A percentile compares a stretch with the other conserved stretches of the same genome.
These are phyloP conservation scores for Rhexocercosporidium sp. DNA, from an alignment of 2,329 filamentous ascomycete species.

Conservation along the genomic window DNA sequence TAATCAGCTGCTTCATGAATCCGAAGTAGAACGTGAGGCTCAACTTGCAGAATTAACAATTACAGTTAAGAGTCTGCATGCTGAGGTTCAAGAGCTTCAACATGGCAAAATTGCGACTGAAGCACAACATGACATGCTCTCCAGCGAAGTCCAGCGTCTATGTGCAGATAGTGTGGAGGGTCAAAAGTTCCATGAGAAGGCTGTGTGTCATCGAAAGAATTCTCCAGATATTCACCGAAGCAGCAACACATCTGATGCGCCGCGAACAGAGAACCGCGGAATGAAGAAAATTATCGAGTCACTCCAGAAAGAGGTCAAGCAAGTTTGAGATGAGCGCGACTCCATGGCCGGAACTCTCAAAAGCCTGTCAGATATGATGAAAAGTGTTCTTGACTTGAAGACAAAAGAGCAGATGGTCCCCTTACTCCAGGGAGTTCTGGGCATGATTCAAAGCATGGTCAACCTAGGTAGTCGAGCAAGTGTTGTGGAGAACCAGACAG, in stretches of 20 bases:
- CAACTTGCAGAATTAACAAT: not conserved
- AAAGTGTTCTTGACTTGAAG: constrained; percentile 4
- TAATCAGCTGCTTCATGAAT: constrained; percentile 5
- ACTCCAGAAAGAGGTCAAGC: not conserved
- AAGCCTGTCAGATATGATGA: constrained; percentile 12
- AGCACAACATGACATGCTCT: not conserved
- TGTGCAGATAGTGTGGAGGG: not conserved
- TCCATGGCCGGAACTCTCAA: constrained; percentile 8
- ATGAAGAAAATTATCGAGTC: not conserved
- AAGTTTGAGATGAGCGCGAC: not conserved
- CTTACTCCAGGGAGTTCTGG: constrained; percentile 5
- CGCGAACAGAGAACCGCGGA: not conserved
- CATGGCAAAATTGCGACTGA: not conserved
- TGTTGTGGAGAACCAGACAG: not conserved
- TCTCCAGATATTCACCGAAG: not conserved
- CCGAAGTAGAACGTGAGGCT: not conserved
- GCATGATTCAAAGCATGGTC: constrained; percentile 6
- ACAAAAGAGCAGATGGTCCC: not conserved
- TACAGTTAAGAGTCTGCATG: not conserved
- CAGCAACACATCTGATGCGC: not conserved
- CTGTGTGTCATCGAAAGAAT: not conserved
- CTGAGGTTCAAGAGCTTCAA: not conserved
- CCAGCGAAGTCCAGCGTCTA: not conserved
- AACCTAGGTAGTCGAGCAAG: not conserved
- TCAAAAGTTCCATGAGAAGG: not conserved